Evolutionary conservation across 176 grass and related monocot genomes (phyloP).

Genomic region (Paspalum vaginatum): DNA sequence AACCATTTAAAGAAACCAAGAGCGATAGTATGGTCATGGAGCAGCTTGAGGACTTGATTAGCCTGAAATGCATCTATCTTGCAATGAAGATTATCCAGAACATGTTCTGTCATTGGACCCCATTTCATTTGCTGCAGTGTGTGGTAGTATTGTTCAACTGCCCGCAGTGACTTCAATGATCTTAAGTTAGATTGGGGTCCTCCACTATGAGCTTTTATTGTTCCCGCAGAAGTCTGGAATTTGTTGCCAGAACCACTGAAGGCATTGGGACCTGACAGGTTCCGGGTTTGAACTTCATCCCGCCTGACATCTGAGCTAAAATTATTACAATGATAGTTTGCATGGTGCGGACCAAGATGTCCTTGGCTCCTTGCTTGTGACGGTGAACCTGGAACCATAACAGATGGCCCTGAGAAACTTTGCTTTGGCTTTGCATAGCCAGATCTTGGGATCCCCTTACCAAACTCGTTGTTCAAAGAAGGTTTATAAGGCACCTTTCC

Average conservation of each 20-base stretch:
- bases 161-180: constrained; percentile 57
- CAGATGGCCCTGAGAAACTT: constrained; percentile 49
- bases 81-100: constrained; percentile 72
- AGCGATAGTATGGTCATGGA: constrained; percentile 69
- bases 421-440: constrained; percentile 56
- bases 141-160: constrained; percentile 83
- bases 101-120: constrained; percentile 73
- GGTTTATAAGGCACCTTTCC: constrained; percentile 38
- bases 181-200: constrained; percentile 53
- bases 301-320: constrained; percentile 57
- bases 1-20: constrained; percentile 93
- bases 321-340: constrained; percentile 56
- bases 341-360: constrained; percentile 39
- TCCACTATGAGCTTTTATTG: constrained; percentile 52
- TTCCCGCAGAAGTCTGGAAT: constrained; percentile 46
- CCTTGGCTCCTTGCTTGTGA: constrained; percentile 63
- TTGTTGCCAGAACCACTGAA: constrained; percentile 56
- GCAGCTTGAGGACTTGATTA: constrained; percentile 93
- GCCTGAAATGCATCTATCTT: constrained; percentile 83
- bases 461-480: constrained; percentile 43
- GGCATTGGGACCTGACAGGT: constrained; percentile 29
- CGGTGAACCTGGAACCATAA: constrained; percentile 42
- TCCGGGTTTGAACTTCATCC: constrained; percentile 45
- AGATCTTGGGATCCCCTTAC: constrained; percentile 45
- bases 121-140: constrained; percentile 86